These are phyloP conservation scores for Phytopythium vexans DNA, from an alignment of 352 stramenopile genomes.

Conservation along the genomic window DNA sequence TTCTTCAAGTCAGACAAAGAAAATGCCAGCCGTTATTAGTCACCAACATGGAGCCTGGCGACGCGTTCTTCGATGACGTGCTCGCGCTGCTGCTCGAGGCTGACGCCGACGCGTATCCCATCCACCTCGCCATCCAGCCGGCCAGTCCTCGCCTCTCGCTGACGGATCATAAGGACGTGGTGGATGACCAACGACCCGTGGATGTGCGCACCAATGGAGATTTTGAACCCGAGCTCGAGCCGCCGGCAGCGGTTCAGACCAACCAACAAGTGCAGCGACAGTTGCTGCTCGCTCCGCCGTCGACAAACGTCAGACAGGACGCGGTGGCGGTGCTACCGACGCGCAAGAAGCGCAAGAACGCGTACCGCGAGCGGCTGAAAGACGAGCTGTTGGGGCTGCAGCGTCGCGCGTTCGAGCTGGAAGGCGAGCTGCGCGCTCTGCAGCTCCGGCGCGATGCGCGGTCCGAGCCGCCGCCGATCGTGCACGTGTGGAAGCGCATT, in stretches of 20 bases:
- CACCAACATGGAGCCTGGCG: background rate
- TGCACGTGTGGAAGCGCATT: background rate
- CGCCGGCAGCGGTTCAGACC: too few species aligned
- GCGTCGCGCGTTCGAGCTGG: conserved; percentile 4
- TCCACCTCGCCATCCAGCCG: too few species aligned
- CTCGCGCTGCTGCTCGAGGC: conserved; percentile 5
- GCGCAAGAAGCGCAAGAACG: conserved; percentile 4
- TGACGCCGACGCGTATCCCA: background rate
- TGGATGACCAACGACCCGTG: too few species aligned
- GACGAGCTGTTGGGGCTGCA: conserved; percentile 1
- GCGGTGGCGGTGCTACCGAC: too few species aligned
- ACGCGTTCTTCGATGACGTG: conserved; percentile 5
- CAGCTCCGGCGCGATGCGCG: background rate
- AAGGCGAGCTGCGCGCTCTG: background rate
- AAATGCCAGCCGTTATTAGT: background rate
- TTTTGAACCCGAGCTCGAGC: too few species aligned
- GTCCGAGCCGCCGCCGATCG: background rate
- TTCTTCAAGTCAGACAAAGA: too few species aligned
- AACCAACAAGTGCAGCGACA: too few species aligned
- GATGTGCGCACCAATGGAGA: too few species aligned
- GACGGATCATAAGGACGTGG: too few species aligned
- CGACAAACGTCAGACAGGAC: background rate
- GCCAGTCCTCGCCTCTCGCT: too few species aligned
- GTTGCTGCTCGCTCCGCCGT: too few species aligned
- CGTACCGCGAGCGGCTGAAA: conserved; percentile 6